phyloP scores from a whole-genome alignment of 2,329 filamentous ascomycete genomes.

The Ophiostoma novo-ulmi region DNA sequence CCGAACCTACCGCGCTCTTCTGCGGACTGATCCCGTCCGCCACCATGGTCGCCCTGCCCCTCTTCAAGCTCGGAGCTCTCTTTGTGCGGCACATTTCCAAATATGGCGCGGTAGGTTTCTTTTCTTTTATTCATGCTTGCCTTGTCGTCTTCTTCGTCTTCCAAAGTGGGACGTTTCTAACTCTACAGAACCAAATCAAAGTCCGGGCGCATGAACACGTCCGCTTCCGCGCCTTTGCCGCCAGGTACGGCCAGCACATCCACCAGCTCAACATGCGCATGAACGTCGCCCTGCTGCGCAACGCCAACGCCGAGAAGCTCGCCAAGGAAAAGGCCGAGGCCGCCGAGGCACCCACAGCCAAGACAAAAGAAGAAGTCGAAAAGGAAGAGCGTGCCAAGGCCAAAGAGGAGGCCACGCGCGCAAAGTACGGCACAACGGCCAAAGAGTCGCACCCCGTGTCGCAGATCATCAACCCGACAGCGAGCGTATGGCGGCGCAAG shows the following conservation, averaged over 20 bases:
- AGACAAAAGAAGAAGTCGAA: constrained; percentile 56
- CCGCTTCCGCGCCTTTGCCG: constrained; percentile 55
- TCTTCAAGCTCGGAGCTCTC: constrained; percentile 62
- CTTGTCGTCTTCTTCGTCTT: neutral
- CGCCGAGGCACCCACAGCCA: constrained; percentile 59
- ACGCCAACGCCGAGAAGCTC: constrained; percentile 51
- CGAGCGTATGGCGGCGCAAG: constrained; percentile 56
- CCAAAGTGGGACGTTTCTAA: neutral
- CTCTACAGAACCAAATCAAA: constrained; percentile 59
- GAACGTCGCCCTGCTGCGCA: constrained; percentile 54
- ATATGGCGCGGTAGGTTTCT: constrained; percentile 58
- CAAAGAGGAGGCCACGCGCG: constrained; percentile 49
- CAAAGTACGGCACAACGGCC: constrained; percentile 40
- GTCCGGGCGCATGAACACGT: constrained; percentile 60
- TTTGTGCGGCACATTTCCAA: constrained; percentile 63
- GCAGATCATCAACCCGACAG: constrained; percentile 26
- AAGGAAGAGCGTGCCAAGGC: constrained; percentile 44
- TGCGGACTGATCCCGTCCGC: neutral
- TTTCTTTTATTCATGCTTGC: neutral
- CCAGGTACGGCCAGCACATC: constrained; percentile 57
- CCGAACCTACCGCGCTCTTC: neutral
- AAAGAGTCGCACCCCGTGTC: constrained; percentile 39
- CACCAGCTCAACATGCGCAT: constrained; percentile 64
- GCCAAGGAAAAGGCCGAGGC: constrained; percentile 59
- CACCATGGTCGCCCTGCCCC: constrained; percentile 58